A percentile compares a stretch with the other conserved stretches of the same genome.
Conservation (phyloP, 176 grass and related monocot genomes). For the Eremochloa ophiuroides region DNA sequence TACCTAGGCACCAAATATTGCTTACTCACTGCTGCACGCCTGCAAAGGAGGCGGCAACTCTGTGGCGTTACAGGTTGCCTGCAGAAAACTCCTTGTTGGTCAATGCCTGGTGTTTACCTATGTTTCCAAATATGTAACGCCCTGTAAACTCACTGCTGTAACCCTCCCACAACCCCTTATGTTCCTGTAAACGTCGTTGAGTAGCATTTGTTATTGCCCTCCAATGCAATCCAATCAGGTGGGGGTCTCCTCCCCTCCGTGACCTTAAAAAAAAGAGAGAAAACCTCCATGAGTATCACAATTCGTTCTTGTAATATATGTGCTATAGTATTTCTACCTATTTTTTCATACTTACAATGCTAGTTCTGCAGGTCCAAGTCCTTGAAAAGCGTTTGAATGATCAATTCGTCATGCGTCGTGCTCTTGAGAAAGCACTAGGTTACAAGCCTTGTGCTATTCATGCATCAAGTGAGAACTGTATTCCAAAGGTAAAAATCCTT, state of each 20-base stretch:
- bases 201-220: not conserved
- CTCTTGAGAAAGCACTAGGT: conserved; percentile 74
- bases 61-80: too few species aligned
- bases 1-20: not conserved
- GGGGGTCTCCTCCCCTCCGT: not conserved
- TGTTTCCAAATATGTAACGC: not conserved
- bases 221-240: not conserved
- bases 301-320: not conserved
- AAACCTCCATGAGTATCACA: not conserved
- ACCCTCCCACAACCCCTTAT: not conserved
- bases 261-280: not conserved
- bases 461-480: conserved; percentile 39
- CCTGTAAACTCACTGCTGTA: not conserved
- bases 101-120: not conserved
- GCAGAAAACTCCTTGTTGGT: not conserved
- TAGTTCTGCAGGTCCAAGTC: conserved; percentile 62
- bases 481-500: conserved; percentile 58
- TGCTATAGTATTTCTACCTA: conserved; percentile 1
- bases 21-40: not conserved
- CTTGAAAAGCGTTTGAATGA: conserved; percentile 79
- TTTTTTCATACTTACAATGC: not conserved
- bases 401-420: conserved; percentile 62
- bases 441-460: conserved; percentile 42
- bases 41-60: too few species aligned
- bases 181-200: not conserved